Percentiles rank a stretch among this genome's conserved stretches.
Evolutionary conservation across 1,284 basidiomycete species (phyloP).

Genomic region (Boletus smithii): DNA sequence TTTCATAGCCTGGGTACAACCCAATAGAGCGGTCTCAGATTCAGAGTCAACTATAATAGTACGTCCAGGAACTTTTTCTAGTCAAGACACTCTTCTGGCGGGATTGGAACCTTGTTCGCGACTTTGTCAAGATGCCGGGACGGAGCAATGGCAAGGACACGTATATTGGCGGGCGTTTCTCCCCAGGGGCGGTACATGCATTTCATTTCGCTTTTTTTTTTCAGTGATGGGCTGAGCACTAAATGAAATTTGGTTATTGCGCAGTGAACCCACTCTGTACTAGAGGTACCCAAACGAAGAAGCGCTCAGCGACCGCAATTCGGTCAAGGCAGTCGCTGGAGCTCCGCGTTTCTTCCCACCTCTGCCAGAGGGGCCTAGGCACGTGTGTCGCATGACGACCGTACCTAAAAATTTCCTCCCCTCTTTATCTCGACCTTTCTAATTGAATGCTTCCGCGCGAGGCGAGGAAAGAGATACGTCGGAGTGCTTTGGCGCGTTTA

Average conservation of each 20-base stretch:
- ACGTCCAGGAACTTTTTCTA: not conserved
- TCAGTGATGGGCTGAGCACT: constrained; percentile 9
- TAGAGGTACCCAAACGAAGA: not conserved
- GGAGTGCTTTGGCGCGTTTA: constrained; percentile 1
- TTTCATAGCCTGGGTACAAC: not conserved
- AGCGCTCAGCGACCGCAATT: not conserved
- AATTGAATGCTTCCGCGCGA: constrained; percentile 14
- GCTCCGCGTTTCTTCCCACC: constrained; percentile 11
- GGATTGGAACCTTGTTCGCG: constrained; percentile 12
- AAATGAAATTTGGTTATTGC: constrained; percentile 14
- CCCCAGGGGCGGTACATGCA: constrained; percentile 14
- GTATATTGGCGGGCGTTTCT: not conserved
- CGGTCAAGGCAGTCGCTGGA: not conserved
- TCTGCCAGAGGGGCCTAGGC: not conserved
- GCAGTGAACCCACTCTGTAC: not conserved
- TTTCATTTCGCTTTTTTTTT: not conserved
- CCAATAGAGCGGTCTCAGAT: constrained; percentile 1
- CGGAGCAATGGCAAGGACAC: not conserved
- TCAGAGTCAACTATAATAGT: constrained; percentile 7
- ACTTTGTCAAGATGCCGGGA: constrained; percentile 13
- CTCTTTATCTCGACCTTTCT: not conserved
- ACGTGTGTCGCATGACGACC: constrained; percentile 15
- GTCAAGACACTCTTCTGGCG: not conserved
- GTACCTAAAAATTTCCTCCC: constrained; percentile 11
- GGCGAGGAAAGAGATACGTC: not conserved